phyloP scores from a whole-genome alignment of 768 basidiomycete genomes.

The Auricularia heimuer region DNA sequence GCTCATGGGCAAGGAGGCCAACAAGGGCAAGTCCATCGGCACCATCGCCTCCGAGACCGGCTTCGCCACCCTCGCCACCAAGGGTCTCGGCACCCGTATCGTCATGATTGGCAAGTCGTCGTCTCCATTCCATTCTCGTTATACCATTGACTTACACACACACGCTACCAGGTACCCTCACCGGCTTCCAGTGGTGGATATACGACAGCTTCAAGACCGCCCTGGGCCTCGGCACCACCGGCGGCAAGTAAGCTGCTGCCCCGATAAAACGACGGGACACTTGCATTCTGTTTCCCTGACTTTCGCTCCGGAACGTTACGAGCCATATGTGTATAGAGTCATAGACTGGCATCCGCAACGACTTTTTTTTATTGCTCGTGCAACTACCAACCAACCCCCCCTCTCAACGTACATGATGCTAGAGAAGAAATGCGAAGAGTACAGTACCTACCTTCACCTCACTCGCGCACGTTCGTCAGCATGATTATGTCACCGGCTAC shows the following conservation, averaged over 20 bases:
- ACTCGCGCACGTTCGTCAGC: too few species aligned
- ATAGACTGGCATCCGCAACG: background rate
- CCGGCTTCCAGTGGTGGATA: conserved; percentile 92
- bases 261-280: background rate
- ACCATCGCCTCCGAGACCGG: conserved; percentile 66
- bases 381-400: background rate
- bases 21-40: conserved; percentile 73
- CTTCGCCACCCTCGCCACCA: conserved; percentile 53
- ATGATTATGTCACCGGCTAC: too few species aligned
- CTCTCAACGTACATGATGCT: background rate
- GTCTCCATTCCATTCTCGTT: too few species aligned
- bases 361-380: background rate
- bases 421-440: too few species aligned
- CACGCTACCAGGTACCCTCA: conserved; percentile 28
- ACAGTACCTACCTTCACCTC: too few species aligned
- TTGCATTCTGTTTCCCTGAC: background rate
- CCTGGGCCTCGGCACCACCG: conserved; percentile 81
- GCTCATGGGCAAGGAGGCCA: conserved; percentile 80
- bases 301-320: background rate
- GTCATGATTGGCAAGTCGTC: conserved; percentile 61
- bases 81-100: conserved; percentile 81
- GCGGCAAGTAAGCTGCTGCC: conserved; percentile 56
- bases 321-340: background rate
- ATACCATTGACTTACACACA: too few species aligned
- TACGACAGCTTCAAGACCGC: conserved; percentile 78